Evolutionary conservation across 2,329 filamentous ascomycete genomes (phyloP), one percentile per base, ranked within the genome.

Genomic region (Cladosporium sp.): DNA sequence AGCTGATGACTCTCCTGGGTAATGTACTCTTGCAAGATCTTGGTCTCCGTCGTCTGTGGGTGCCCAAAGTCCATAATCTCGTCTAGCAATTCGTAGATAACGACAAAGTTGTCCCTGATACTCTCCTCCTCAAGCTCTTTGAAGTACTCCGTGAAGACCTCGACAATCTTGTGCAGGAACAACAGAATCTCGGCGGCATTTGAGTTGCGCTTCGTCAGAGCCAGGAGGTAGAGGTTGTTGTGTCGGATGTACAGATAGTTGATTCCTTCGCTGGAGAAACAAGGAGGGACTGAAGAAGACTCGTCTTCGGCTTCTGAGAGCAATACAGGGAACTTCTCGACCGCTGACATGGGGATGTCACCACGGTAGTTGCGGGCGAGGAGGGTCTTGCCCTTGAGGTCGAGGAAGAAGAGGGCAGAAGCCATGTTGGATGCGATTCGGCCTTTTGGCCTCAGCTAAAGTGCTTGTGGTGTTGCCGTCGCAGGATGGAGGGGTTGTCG

Each of bases 21-120:
- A 74, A 99, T 99, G 68, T 78, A 86, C 80, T 99, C 94, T 76
- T 99, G 94, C 61, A 99, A 80, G 74, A 99, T 99, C 84, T 99
- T 99, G 74, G 86, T 90, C 76, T 99, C 94, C 65, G 94, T 99
- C 9, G 94, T 99, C 76, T 99, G 94, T 5, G 94, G 94, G 75
- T 99, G 97, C 64, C 94, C 94, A 81, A 99, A 99, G 77, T 99
- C 94, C 94, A 99, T 99, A 94, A 99, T 99, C 80, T 99, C 94
- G 73, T 99, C 94, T 63, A 99, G 84, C 62, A 99, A 79, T 77
- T 99, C 94, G 81, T 99, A 99, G 72, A 99, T 99, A 72, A 99
- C 87, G 75, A 99, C 94, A 73, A 99, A 99, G 80, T 99, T 99
- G 81, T 99, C 94, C 68, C 94, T 87, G 74, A 99, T 99, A 69